Conservation (phyloP, 495 filamentous ascomycete species). For the Alectoria sarmentosa region DNA sequence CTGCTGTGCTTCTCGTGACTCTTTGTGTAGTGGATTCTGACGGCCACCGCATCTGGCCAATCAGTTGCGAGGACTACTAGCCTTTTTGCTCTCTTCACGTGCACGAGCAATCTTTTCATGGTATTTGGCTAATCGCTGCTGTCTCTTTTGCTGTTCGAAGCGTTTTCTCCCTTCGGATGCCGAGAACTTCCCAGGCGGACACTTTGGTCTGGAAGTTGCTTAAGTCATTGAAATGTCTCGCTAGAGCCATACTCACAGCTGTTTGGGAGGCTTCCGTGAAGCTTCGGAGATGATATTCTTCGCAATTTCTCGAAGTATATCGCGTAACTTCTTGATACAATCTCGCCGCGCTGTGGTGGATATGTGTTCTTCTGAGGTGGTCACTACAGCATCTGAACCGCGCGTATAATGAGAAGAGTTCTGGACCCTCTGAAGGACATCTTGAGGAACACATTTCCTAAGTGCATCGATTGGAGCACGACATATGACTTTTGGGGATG, state of each 20-base stretch:
- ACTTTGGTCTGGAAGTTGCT: neutral
- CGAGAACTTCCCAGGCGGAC: neutral
- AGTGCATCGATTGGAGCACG: neutral
- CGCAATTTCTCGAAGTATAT: neutral
- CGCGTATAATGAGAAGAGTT: neutral
- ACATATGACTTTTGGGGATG: neutral
- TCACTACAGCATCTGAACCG: neutral
- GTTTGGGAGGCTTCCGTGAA: neutral
- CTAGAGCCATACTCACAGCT: neutral
- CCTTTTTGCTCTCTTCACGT: neutral
- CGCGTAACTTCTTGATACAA: neutral
- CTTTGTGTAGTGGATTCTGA: neutral
- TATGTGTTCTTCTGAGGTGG: neutral
- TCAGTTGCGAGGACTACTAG: neutral
- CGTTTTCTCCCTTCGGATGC: neutral
- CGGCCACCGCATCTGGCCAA: neutral
- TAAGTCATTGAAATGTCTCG: neutral
- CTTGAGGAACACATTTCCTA: neutral
- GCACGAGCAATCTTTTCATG: neutral
- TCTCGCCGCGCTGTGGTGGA: neutral
- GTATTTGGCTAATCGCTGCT: neutral
- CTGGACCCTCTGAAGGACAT: conserved; percentile 2
- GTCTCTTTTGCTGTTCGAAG: neutral
- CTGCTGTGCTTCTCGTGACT: neutral
- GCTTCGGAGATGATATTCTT: neutral